Percentiles rank a stretch among this genome's conserved stretches.
Conservation (phyloP, 1,139 yeast species). For the Candida dubliniensis region DNA sequence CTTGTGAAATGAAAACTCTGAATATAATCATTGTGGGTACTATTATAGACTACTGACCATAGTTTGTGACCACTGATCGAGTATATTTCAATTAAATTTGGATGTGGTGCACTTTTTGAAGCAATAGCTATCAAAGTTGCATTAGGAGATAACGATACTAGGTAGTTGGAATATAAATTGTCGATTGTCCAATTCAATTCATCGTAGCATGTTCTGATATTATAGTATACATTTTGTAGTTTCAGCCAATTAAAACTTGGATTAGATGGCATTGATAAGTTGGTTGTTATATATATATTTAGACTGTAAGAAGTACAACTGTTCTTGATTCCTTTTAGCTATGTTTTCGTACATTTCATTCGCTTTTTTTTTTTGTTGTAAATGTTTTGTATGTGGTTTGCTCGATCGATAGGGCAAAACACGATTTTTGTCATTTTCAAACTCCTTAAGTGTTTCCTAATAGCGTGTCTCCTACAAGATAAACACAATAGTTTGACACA, state of each 20-base stretch:
- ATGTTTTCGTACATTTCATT: neutral
- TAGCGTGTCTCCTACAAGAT: too few relatives aligned
- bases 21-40: constrained; percentile 53
- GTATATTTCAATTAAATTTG: constrained; percentile 48
- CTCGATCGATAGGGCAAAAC: too few relatives aligned
- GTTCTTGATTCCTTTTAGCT: too few relatives aligned
- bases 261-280: constrained; percentile 27
- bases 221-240: constrained; percentile 60
- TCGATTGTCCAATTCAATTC: constrained; percentile 37
- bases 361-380: neutral
- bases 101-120: constrained; percentile 31
- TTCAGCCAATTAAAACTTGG: constrained; percentile 64
- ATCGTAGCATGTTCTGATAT: constrained; percentile 47
- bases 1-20: constrained; percentile 53
- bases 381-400: too few relatives aligned
- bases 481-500: too few relatives aligned
- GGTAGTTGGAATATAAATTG: constrained; percentile 29
- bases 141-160: constrained; percentile 28
- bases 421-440: too few relatives aligned
- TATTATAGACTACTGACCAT: constrained; percentile 51
- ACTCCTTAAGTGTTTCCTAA: too few relatives aligned
- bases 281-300: neutral
- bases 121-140: constrained; percentile 40
- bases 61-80: constrained; percentile 53
- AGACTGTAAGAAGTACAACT: neutral